Base-by-base conservation (phyloP, 2,329 filamentous ascomycete genomes). In the Fusarium austroafricanum region DNA sequence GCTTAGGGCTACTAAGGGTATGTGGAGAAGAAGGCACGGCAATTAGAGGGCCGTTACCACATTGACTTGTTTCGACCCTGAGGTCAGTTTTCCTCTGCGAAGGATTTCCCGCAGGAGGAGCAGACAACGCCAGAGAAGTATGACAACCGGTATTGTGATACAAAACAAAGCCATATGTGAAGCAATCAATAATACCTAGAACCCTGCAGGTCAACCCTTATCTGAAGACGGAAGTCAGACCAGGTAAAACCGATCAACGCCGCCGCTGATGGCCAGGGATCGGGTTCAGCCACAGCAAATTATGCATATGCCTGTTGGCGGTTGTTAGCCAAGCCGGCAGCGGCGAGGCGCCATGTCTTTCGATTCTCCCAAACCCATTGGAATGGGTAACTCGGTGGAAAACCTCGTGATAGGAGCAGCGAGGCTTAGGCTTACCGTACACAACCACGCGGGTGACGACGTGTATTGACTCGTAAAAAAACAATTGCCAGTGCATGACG, bases 311-410 rank as follows among this genome's bases (percentile, higher is more conserved):
- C 46, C 18, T 51, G 49, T 26, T 49, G 51, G 46, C 44, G 55
- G 46, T 59, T 59, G 67, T 59, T 42, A 62, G 70, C 70, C 70
- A 72, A 72, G 68, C 66, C 68, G 61, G 68, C 61, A 65, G 56
- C 66, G 50, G 68, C 66, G 67, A 66, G 68, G 58, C 59, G 68
- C 61, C 56, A 45, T 60, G 61, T 61, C 54, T 50, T 56, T 53
- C 46, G 51, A 59, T 55, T 55, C 20, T 58, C 50, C 50, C 49
- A 51, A 59, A 57, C 62, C 26, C 65, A 47, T 61, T 73, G 67
- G 65, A 72, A 72, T 69, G 56, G 26, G 23, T 47, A 61, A 18
- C 20, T 18, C 31, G 43, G 55, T 44, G 45, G 14, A 40, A 49
- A 37, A 44, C 31, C 49, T 52, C 37, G 45, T 64, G 58, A 64